These are phyloP conservation scores for Trypanosoma melophagium DNA, from an alignment of 208 protist species.

Conservation along the genomic window DNA sequence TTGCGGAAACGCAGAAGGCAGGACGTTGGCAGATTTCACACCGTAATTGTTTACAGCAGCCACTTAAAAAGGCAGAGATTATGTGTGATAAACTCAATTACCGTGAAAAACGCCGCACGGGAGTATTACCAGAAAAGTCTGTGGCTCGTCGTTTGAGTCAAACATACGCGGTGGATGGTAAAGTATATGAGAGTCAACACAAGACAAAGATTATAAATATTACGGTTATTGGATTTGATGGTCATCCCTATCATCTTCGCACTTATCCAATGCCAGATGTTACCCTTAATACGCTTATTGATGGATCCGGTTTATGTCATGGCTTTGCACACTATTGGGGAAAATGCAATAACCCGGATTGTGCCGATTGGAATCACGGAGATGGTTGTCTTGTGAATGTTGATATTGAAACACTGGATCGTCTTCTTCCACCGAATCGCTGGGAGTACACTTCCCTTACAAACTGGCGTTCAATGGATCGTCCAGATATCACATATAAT, in stretches of 20 bases:
- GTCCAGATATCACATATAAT: constrained; percentile 85
- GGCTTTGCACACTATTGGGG: constrained; percentile 76
- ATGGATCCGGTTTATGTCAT: constrained; percentile 89
- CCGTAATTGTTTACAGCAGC: constrained; percentile 81
- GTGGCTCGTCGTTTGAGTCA: constrained; percentile 79
- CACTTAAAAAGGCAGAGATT: constrained; percentile 82
- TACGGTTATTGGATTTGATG: constrained; percentile 84
- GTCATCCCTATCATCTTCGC: constrained; percentile 89
- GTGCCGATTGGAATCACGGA: constrained; percentile 87
- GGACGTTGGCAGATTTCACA: constrained; percentile 86
- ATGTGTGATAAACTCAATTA: constrained; percentile 89
- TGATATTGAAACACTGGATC: constrained; percentile 87
- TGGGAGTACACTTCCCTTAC: constrained; percentile 89
- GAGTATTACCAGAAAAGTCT: constrained; percentile 85
- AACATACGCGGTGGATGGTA: constrained; percentile 81
- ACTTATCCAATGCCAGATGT: constrained; percentile 89
- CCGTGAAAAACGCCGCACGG: constrained; percentile 75
- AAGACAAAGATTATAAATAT: constrained; percentile 88
- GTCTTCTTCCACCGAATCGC: constrained; percentile 76
- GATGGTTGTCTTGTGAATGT: constrained; percentile 90
- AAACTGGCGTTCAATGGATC: constrained; percentile 73
- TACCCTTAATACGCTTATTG: constrained; percentile 88
- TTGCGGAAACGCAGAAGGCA: constrained; percentile 76
- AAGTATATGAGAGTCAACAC: constrained; percentile 63
- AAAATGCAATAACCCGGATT: constrained; percentile 90